Percentiles rank a stretch among this genome's conserved stretches.
These are phyloP conservation scores for Alternaria incomplexa DNA, from an alignment of 2,329 filamentous ascomycete species.

Conservation along the genomic window DNA sequence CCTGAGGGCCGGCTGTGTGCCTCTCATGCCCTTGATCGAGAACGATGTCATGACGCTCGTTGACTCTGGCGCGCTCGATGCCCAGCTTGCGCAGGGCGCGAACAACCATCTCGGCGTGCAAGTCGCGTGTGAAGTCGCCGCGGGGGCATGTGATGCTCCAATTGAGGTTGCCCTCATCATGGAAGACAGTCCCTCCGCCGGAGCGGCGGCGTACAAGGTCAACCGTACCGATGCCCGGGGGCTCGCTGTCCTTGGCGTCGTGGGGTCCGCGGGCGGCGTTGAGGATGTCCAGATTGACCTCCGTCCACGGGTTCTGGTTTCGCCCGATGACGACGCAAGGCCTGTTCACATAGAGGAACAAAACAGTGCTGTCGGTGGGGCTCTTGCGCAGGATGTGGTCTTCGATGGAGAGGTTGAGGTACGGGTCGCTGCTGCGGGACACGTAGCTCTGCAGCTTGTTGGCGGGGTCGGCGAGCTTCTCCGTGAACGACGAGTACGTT, in stretches of 20 bases:
- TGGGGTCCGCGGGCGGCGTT: conserved; percentile 43
- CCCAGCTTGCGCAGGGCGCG: conserved; percentile 73
- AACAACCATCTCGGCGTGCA: conserved; percentile 91
- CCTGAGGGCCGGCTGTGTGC: conserved; percentile 35
- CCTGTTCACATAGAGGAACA: conserved; percentile 87
- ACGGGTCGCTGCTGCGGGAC: conserved; percentile 70
- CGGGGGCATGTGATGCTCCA: conserved; percentile 90
- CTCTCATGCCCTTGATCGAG: conserved; percentile 59
- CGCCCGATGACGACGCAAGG: conserved; percentile 90
- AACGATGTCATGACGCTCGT: conserved; percentile 92
- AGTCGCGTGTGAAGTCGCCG: conserved; percentile 77
- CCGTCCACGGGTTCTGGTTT: conserved; percentile 97
- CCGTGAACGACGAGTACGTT: conserved; percentile 34
- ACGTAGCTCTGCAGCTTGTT: conserved; percentile 54
- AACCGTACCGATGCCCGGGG: conserved; percentile 52
- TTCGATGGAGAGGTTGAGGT: conserved; percentile 91
- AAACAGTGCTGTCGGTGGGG: conserved; percentile 72
- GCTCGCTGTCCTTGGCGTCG: conserved; percentile 38
- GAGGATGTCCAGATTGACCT: conserved; percentile 76
- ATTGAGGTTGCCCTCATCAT: conserved; percentile 92
- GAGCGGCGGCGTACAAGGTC: conserved; percentile 81
- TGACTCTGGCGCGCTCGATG: conserved; percentile 71
- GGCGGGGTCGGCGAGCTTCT: conserved; percentile 37
- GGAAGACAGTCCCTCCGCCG: conserved; percentile 92
- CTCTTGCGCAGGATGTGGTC: conserved; percentile 83